These are phyloP conservation scores for Backusella psychrophila DNA, from an alignment of 192 early-diverging fungal genomes.

Conservation along the genomic window DNA sequence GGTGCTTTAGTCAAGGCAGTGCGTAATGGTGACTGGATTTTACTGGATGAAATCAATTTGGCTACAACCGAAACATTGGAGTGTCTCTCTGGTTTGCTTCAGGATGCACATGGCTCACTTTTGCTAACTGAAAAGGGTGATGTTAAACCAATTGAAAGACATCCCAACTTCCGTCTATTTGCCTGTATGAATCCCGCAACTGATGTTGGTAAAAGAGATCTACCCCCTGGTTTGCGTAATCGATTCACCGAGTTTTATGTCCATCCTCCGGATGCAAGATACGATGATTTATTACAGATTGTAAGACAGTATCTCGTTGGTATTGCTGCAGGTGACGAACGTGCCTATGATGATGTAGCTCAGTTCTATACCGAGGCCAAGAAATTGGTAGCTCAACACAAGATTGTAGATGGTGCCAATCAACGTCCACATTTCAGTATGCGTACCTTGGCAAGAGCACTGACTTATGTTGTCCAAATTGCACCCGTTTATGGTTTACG, in stretches of 20 bases:
- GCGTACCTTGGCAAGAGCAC: conserved; percentile 86
- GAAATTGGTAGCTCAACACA: conserved; percentile 62
- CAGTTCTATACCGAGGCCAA: conserved; percentile 83
- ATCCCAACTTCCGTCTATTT: conserved; percentile 93
- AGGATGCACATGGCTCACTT: conserved; percentile 76
- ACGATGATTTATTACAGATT: conserved; percentile 82
- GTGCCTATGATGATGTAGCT: conserved; percentile 63
- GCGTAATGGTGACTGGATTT: conserved; percentile 89
- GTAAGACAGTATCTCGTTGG: conserved; percentile 73
- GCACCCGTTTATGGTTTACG: conserved; percentile 73
- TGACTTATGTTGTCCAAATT: conserved; percentile 77
- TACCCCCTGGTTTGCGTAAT: conserved; percentile 87
- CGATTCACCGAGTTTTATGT: conserved; percentile 97
- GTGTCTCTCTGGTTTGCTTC: conserved; percentile 84
- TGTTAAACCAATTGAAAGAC: conserved; percentile 77
- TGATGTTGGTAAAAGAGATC: conserved; percentile 95
- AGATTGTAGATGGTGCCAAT: conserved; percentile 85
- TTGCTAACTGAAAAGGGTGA: conserved; percentile 92
- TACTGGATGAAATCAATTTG: conserved; percentile 97
- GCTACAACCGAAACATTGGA: conserved; percentile 96
- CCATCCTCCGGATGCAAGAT: conserved; percentile 79
- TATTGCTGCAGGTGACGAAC: conserved; percentile 57
- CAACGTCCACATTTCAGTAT: conserved; percentile 89
- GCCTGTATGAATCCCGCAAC: conserved; percentile 99
- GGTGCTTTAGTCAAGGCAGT: conserved; percentile 91